Percentiles rank a stretch among this genome's conserved stretches.
These are phyloP conservation scores for Ascochyta clinopodiicola DNA, from an alignment of 2,329 filamentous ascomycete species.

Conservation along the genomic window DNA sequence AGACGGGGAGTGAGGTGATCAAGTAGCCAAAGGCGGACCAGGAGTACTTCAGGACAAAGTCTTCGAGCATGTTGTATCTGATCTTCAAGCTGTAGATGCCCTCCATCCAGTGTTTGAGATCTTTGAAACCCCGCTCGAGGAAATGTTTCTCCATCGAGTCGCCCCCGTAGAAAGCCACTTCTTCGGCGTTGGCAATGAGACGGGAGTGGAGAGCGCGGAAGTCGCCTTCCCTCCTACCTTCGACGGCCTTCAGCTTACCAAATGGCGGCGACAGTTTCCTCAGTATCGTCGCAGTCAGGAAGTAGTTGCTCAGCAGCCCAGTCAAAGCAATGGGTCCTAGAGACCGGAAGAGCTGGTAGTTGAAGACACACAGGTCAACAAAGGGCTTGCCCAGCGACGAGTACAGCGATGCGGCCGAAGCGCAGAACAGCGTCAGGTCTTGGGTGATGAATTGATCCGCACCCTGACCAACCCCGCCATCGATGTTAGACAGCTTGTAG, in stretches of 20 bases:
- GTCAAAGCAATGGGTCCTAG: slow-evolving; percentile 86
- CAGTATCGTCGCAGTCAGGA: slow-evolving; percentile 88
- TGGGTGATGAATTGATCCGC: slow-evolving; percentile 98
- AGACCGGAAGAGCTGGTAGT: slow-evolving; percentile 93
- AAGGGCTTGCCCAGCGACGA: slow-evolving; percentile 97
- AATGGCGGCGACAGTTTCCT: slow-evolving; percentile 91
- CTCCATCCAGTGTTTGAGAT: slow-evolving; percentile 96
- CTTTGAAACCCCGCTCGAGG: slow-evolving; percentile 88
- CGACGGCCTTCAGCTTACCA: slow-evolving; percentile 94
- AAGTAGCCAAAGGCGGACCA: slow-evolving; percentile 99
- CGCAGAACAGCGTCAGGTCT: slow-evolving; percentile 94
- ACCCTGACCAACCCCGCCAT: slow-evolving; percentile 88
- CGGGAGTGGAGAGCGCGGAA: slow-evolving; percentile 91
- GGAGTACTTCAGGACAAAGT: slow-evolving; percentile 97
- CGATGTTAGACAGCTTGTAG: slow-evolving; percentile 91
- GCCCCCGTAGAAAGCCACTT: slow-evolving; percentile 96
- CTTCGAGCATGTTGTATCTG: slow-evolving; percentile 97
- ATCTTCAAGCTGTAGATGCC: slow-evolving; percentile 97
- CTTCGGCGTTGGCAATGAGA: slow-evolving; percentile 94
- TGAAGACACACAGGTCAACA: slow-evolving; percentile 97
- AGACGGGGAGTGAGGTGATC: slow-evolving; percentile 89
- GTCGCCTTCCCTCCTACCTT: slow-evolving; percentile 93
- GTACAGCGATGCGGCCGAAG: slow-evolving; percentile 88
- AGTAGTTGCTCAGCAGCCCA: slow-evolving; percentile 89
- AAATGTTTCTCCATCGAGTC: slow-evolving; percentile 95